A percentile compares a stretch with the other conserved stretches of the same genome.
These are phyloP conservation scores for Pelargonium nanum DNA, from an alignment of 345 rosid species.

Conservation along the genomic window DNA sequence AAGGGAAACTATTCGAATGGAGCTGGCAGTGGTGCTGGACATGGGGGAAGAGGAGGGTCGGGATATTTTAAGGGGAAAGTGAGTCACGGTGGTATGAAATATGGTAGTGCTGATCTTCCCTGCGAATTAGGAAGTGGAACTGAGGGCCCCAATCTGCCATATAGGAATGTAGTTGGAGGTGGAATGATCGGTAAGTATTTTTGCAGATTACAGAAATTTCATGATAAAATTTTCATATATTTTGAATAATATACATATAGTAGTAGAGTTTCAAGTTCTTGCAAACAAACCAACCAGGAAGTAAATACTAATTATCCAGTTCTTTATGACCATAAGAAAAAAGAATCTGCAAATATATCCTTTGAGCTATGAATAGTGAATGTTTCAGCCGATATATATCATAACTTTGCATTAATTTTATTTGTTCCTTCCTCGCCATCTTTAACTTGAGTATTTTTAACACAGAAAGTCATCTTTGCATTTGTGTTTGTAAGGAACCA, in stretches of 20 bases:
- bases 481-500: no score
- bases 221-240: neutral
- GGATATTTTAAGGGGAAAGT: slow-evolving; percentile 78
- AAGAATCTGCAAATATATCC: no score
- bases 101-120: slow-evolving; percentile 85
- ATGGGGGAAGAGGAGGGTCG: slow-evolving; percentile 91
- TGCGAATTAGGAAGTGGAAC: slow-evolving; percentile 97
- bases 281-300: neutral
- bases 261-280: neutral
- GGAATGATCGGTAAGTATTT: slow-evolving; percentile 78
- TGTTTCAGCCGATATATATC: neutral
- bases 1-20: slow-evolving; percentile 76
- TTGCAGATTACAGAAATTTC: neutral
- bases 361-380: neutral
- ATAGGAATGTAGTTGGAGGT: slow-evolving; percentile 67
- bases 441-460: neutral
- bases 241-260: neutral
- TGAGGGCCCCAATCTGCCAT: slow-evolving; percentile 58
- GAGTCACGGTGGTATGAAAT: slow-evolving; percentile 66
- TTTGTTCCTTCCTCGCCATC: no score
- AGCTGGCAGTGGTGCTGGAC: slow-evolving; percentile 98
- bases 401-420: neutral
- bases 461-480: no score
- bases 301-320: neutral
- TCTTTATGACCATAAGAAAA: neutral